Evolutionary conservation across 768 basidiomycete genomes (phyloP).

Genomic region (Leccinum fibrillosum): DNA sequence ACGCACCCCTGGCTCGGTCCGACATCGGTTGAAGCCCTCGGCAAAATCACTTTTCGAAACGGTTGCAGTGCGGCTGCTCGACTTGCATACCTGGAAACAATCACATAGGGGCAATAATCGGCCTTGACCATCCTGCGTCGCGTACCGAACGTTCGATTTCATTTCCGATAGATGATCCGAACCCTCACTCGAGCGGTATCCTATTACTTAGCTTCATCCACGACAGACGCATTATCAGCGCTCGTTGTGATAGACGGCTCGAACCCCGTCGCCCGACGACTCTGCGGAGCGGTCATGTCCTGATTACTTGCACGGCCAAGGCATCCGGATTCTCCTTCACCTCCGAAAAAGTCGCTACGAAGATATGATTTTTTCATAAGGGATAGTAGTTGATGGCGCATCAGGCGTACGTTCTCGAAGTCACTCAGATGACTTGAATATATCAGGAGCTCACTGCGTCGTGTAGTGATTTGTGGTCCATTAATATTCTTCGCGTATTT

Average conservation of each 20-base stretch:
- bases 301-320: constrained; percentile 37
- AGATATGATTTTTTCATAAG: neutral
- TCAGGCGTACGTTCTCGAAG: neutral
- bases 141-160: neutral
- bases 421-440: neutral
- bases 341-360: constrained; percentile 50
- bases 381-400: neutral
- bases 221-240: constrained; percentile 13
- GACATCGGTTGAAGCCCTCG: neutral
- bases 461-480: neutral
- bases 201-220: constrained; percentile 27
- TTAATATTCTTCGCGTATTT: no score
- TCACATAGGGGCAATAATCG: neutral
- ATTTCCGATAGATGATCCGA: neutral
- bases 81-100: neutral
- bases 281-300: constrained; percentile 35
- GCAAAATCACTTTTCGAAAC: neutral
- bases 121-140: neutral
- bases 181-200: constrained; percentile 17
- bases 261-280: constrained; percentile 41
- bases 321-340: constrained; percentile 47
- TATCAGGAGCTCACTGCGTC: neutral
- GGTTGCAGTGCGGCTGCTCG: neutral
- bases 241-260: constrained; percentile 30
- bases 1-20: no score